Evolutionary conservation across 2,329 filamentous ascomycete genomes (phyloP), one percentile per base, ranked within the genome.

Genomic region (Diaporthe eres): DNA sequence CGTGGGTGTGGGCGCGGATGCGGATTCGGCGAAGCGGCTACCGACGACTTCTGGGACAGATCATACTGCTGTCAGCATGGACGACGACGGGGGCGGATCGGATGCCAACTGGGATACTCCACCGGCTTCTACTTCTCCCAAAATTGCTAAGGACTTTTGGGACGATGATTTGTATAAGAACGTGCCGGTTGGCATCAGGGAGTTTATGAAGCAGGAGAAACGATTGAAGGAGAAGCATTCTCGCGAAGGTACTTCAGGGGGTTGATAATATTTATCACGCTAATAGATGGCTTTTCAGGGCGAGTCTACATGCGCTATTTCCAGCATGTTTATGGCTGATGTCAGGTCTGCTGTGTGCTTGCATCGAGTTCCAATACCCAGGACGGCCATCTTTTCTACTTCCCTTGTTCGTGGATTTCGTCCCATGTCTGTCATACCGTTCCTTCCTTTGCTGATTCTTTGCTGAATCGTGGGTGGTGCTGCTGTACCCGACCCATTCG

Each of bases 181-280:
- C 79, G 92, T 99, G 71, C 96, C 97, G 0, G 94, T 98, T 13
- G 97, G 96, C 0, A 98, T 99, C 78, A 89, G 95, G 77, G 96
- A 98, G 84, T 99, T 99, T 81, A 98, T 99, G 96, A 95, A 94
- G 87, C 95, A 93, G 76, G 97, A 99, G 87, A 98, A 98, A 89
- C 93, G 88, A 83, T 84, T 99, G 77, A 96, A 95, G 84, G 89
- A 94, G 83, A 93, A 91, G 84, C 94, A 96, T 82, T 84, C 86
- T 80, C 85, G 87, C 71, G 91, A 92, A 74, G 87, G 88, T n/a
- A 87, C 85, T 2, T 71, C 82, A n/a, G 86, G 87, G 1, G 85
- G 84, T n/a, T 88, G 81, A 81, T 49, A 39, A 37, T 55, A 37
- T 37, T 22, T 13, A 34, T 42, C 37, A 71, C 10, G 42, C 55